Evolutionary conservation across 2,329 filamentous ascomycete species (phyloP), one percentile per base, ranked within the genome.

Genomic region (Apiospora phragmitis): DNA sequence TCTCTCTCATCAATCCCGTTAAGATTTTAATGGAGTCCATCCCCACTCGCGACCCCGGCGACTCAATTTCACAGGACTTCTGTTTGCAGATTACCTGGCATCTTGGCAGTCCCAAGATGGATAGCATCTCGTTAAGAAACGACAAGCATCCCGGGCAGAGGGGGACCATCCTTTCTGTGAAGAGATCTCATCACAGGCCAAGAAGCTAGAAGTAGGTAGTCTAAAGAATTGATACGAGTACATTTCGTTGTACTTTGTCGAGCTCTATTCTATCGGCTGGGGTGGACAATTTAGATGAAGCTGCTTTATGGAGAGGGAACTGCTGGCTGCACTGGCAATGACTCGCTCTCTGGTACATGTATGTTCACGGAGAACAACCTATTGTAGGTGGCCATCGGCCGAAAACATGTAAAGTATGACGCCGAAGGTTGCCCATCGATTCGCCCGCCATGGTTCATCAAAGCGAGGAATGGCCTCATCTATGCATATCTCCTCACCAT

Each of bases 91-190:
- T 62, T n/a, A 9, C 55, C 55, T 38, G 55, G 32, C 32, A 62
- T 62, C 55, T 62, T 62, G 55, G 55, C 51, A 38, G 55, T 62
- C 55, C 55, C 55, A 62, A 62, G 29, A 35, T n/a, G 55, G 55
- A 62, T 62, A 62, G 55, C 55, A 62, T 62, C 55, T 62, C 55
- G 55, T 38, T 32, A 38, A n/a, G 18, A n/a, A 62, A 24, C 32
- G 32, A 62, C 55, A 35, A n/a, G 32, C 26, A 55, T 18, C 26
- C 26, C 26, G 16, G 32, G 9, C 29, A 35, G 32, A 12, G 18
- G 18, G 32, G 14, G 49, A 4, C 14, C 43, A 11, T 47, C 18
- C n/a, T n/a, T 47, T n/a, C 43, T 47, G 21, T 8, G n/a, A 47
- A 47, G 42, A 21, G 43, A 47, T 9, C 18, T 9, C 43, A 12